A percentile compares a stretch with the other conserved stretches of the same genome.
Conservation (phyloP, 371 early-diverging fungal genomes). For the Saksenaea vasiformis region DNA sequence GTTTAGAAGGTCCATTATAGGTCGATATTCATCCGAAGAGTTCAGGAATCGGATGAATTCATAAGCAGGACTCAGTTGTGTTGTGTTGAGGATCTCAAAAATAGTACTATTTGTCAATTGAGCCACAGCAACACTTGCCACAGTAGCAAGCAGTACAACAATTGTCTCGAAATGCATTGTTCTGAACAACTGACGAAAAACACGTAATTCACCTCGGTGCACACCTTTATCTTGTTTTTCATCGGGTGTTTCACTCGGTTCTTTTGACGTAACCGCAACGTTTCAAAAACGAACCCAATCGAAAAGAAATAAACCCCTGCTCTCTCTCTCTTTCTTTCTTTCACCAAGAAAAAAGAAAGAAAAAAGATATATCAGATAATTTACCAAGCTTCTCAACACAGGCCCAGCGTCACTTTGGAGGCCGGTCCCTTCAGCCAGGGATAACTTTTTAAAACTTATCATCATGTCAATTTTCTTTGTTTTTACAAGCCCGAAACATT, state of each 20-base stretch:
- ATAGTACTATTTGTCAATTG: slow-evolving; percentile 22
- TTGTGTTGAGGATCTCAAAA: slow-evolving; percentile 29
- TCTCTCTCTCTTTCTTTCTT: no score
- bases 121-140: slow-evolving; percentile 7
- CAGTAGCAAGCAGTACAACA: not conserved
- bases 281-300: no score
- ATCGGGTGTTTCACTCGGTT: not conserved
- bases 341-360: no score
- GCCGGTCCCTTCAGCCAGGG: slow-evolving; percentile 36
- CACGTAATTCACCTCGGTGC: not conserved
- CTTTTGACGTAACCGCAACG: not conserved
- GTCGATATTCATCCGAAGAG: slow-evolving; percentile 29
- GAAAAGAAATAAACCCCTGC: no score
- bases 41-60: slow-evolving; percentile 26
- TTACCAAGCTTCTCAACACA: slow-evolving; percentile 25
- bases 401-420: slow-evolving; percentile 27
- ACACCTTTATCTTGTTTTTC: not conserved
- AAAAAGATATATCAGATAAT: slow-evolving; percentile 19
- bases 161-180: not conserved
- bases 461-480: slow-evolving; percentile 20
- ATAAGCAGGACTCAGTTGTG: slow-evolving; percentile 32
- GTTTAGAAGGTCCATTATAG: slow-evolving; percentile 27
- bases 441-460: slow-evolving; percentile 28
- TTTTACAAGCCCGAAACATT: not conserved
- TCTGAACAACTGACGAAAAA: not conserved